phyloP scores from a whole-genome alignment of 768 basidiomycete genomes.

The Leucocoprinus birnbaumii region DNA sequence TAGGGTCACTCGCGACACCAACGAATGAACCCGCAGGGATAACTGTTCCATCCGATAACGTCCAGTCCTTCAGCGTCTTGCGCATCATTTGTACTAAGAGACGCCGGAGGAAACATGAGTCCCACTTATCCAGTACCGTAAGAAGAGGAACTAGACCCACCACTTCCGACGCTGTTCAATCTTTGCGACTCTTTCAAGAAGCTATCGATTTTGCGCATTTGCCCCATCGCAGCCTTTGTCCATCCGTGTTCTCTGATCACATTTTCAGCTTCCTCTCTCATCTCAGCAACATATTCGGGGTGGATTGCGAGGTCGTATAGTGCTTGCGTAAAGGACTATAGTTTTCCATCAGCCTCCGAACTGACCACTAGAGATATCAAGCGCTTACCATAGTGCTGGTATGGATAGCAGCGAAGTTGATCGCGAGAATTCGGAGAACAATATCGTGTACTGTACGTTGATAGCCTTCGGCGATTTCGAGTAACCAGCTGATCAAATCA shows the following conservation, averaged over 20 bases:
- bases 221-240: slow-evolving; percentile 27
- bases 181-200: slow-evolving; percentile 36
- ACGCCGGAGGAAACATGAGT: background rate
- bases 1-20: slow-evolving; percentile 21
- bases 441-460: slow-evolving; percentile 20
- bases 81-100: slow-evolving; percentile 28
- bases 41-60: slow-evolving; percentile 39
- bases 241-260: slow-evolving; percentile 30
- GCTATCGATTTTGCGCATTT: slow-evolving; percentile 42
- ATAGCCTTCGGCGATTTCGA: slow-evolving; percentile 22
- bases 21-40: slow-evolving; percentile 19
- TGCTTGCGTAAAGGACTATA: slow-evolving; percentile 29
- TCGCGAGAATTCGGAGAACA: slow-evolving; percentile 26
- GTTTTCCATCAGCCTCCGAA: background rate
- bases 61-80: slow-evolving; percentile 32
- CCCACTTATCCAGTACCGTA: too few relatives aligned
- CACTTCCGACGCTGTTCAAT: background rate
- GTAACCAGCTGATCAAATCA: slow-evolving; percentile 21
- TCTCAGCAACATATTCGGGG: slow-evolving; percentile 26
- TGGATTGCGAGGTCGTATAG: slow-evolving; percentile 31
- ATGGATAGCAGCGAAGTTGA: slow-evolving; percentile 41
- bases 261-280: slow-evolving; percentile 39
- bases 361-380: background rate
- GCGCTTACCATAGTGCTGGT: slow-evolving; percentile 34
- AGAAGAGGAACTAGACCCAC: background rate